phyloP scores from a whole-genome alignment of 176 grass and related monocot species.

The Oryza officinalis region DNA sequence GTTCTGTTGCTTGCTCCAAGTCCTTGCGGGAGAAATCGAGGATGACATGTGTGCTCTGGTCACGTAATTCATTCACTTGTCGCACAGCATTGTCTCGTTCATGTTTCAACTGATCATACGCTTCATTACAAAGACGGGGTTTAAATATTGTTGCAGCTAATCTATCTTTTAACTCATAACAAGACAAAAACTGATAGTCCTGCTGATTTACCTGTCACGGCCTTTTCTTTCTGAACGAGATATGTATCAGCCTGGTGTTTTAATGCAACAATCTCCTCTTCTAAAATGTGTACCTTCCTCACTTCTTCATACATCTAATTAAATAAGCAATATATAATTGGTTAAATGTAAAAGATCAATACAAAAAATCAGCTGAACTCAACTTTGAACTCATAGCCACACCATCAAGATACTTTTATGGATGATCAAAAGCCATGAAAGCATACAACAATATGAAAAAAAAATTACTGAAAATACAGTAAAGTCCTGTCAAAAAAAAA shows the following conservation, averaged over 20 bases:
- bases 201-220: slow-evolving; percentile 17
- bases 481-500: too few species aligned
- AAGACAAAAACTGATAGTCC: too few species aligned
- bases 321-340: neutral
- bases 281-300: neutral
- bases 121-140: neutral
- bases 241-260: neutral
- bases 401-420: too few species aligned
- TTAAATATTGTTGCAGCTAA: neutral
- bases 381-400: too few species aligned
- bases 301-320: slow-evolving; percentile 8
- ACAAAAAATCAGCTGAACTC: neutral
- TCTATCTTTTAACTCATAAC: slow-evolving; percentile 18
- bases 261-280: slow-evolving; percentile 25
- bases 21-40: slow-evolving; percentile 27
- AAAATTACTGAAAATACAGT: too few species aligned
- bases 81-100: slow-evolving; percentile 37
- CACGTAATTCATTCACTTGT: slow-evolving; percentile 32
- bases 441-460: too few species aligned
- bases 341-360: neutral
- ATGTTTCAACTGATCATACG: slow-evolving; percentile 30
- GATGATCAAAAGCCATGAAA: too few species aligned
- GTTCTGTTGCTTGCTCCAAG: slow-evolving; percentile 42
- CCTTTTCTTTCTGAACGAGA: neutral
- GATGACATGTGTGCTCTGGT: neutral